Evolutionary conservation across 257 asterid species (phyloP).

Genomic region (Solanum gandarillasii): DNA sequence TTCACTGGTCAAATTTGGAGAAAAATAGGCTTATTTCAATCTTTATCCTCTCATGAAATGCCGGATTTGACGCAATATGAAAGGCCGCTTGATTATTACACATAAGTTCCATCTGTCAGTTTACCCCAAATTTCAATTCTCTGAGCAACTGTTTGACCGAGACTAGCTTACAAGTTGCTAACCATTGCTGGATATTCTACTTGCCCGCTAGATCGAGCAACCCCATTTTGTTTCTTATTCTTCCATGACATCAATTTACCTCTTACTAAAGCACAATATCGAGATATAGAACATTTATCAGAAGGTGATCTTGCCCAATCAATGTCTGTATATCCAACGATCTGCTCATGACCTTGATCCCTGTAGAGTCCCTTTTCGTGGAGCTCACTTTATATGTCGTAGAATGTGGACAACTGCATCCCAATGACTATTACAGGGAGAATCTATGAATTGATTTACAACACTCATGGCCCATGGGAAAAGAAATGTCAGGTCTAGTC

Average conservation of each 20-base stretch:
- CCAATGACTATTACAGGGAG: background rate
- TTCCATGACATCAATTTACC: background rate
- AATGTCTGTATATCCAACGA: background rate
- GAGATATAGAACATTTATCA: background rate
- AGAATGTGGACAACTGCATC: background rate
- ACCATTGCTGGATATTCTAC: background rate
- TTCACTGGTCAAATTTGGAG: background rate
- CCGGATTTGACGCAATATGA: background rate
- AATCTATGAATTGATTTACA: background rate
- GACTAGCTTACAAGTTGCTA: background rate
- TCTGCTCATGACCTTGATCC: background rate
- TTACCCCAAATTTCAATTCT: background rate
- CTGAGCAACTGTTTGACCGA: background rate
- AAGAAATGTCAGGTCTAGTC: background rate
- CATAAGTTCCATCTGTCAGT: background rate
- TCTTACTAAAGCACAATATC: background rate
- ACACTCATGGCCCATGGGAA: background rate
- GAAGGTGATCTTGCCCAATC: background rate
- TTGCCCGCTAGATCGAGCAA: background rate
- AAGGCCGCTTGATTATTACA: background rate
- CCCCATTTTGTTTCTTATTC: background rate
- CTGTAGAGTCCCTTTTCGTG: background rate
- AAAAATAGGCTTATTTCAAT: background rate
- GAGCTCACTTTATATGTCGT: background rate
- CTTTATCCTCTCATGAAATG: background rate